Evolutionary conservation across 2,329 filamentous ascomycete genomes (phyloP), one percentile per base, ranked within the genome.

Genomic region (Diplodia seriata): DNA sequence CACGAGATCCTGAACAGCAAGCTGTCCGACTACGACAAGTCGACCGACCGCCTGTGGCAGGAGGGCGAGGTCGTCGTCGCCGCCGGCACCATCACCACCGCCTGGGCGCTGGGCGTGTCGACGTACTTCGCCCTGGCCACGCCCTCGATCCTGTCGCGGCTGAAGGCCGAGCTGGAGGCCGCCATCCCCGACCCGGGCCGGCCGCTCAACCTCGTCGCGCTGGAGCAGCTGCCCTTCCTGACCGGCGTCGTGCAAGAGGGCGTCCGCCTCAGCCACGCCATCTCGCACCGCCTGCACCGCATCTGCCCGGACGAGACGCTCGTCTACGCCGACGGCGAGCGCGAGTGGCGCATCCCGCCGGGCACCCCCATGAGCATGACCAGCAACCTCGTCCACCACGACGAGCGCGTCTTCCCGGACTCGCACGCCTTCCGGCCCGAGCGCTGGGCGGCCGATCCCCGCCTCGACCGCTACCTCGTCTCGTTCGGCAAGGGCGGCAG

Each of bases 11-110:
- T 75, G 1, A 59, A 71, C 38, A 74, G 73, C 61, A 68, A 71
- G 6, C 55, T 77, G 8, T 73, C 72, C 8, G n/a, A 69, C 2
- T 53, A 55, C n/a, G 72, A 72, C 23, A 71, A 70, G 49, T 61
- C 57, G 7, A 63, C 69, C 9, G 14, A 55, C 49, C 67, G 70
- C 26, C 57, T 72, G 15, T 53, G 49, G n/a, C 69, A 69, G 0
- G 71, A 74, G 59, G 69, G 64, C 8, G 38, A 68, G 11, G 73
- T 71, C 1, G 59, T 80, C 1, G 72, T 77, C 11, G 73, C 72
- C 1, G 81, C 80, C 2, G 81, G 79, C 2, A 78, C 76, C 7
- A 74, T 79, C 33, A 83, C 80, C 0, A 78, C 75, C 0, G 74
- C 74, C 5, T 74, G 74, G 69, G 72, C 75, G 0, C 71, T 83